Conservation (phyloP, 306 rosid species). For the Medicago ruthenica region DNA sequence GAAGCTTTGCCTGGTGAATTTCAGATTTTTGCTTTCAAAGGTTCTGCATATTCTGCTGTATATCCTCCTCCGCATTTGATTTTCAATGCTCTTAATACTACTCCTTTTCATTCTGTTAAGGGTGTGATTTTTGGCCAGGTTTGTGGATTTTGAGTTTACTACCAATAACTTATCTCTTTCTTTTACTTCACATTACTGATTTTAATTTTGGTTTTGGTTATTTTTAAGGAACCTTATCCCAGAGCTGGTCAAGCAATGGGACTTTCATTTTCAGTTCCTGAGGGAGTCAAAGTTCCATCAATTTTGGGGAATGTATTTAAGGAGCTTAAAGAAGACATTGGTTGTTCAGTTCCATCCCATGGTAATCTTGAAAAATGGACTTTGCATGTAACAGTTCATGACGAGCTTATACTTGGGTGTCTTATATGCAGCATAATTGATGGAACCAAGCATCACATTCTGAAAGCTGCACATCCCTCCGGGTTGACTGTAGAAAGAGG, state of each 20-base stretch:
- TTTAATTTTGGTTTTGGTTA: not conserved
- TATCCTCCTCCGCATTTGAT: conserved; percentile 85
- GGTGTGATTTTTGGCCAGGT: conserved; percentile 89
- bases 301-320: conserved; percentile 86
- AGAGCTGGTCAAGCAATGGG: conserved; percentile 99
- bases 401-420: too few species aligned
- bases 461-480: conserved; percentile 93
- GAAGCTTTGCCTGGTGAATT: too few species aligned
- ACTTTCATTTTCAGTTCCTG: conserved; percentile 93
- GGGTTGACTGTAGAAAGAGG: conserved; percentile 93
- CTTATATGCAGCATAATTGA: too few species aligned
- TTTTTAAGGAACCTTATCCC: conserved; percentile 93
- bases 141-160: not conserved
- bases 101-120: conserved; percentile 75
- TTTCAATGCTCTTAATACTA: conserved; percentile 91
- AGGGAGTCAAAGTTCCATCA: conserved; percentile 82
- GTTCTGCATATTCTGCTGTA: conserved; percentile 13
- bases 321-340: conserved; percentile 84
- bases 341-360: conserved; percentile 78
- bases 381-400: conserved; percentile 63
- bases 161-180: not conserved
- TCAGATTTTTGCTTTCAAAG: too few species aligned
- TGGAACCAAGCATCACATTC: conserved; percentile 87
- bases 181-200: not conserved
- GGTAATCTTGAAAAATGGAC: conserved; percentile 95